Base-by-base conservation (phyloP, 73 alveolate species). In the Stentor coeruleus region DNA sequence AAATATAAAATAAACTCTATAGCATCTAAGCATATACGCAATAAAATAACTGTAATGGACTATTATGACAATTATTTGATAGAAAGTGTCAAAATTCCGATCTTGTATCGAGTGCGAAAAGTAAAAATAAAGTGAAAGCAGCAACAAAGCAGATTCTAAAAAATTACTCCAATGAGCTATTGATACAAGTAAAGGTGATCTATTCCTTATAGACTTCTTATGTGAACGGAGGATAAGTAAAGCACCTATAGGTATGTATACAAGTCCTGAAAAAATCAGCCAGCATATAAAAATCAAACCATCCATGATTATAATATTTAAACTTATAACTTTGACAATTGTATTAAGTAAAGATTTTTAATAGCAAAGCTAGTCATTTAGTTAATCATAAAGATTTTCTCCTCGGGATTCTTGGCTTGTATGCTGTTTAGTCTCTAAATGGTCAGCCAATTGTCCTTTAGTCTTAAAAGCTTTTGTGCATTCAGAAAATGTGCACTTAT, bases 391-490 rank as follows among this genome's bases (percentile, higher is more conserved):
- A n/a, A n/a, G n/a, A n/a, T n/a, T n/a, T n/a, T n/a, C n/a, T n/a
- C n/a, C n/a, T n/a, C n/a, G n/a, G n/a, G n/a, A n/a, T n/a, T n/a
- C n/a, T n/a, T n/a, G n/a, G n/a, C n/a, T n/a, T n/a, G n/a, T n/a
- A n/a, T n/a, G n/a, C n/a, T n/a, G n/a, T n/a, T n/a, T n/a, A n/a
- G 72, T 55, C 20, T 55, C 20, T 55, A 15, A 15, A 55, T 55
- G 72, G n/a, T 15, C 72, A 15, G 72, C 15, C 20, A 88, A 60
- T 76, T 88, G 90, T 30, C 94, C 91, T 75, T 84, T 84, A 2
- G 90, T 84, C 3, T 81, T 88, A 77, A 88, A 88, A 33, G 60
- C 59, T 57, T 85, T 84, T 3, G 57, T 55, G 57, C 94, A 88
- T 31, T 72, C 89, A 3, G 39, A 33, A 30, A 37, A 39, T 58